Percentiles rank a stretch among this genome's conserved stretches.
Conservation (phyloP, 192 early-diverging fungal species). For the Thoreauomyces humboldtii region DNA sequence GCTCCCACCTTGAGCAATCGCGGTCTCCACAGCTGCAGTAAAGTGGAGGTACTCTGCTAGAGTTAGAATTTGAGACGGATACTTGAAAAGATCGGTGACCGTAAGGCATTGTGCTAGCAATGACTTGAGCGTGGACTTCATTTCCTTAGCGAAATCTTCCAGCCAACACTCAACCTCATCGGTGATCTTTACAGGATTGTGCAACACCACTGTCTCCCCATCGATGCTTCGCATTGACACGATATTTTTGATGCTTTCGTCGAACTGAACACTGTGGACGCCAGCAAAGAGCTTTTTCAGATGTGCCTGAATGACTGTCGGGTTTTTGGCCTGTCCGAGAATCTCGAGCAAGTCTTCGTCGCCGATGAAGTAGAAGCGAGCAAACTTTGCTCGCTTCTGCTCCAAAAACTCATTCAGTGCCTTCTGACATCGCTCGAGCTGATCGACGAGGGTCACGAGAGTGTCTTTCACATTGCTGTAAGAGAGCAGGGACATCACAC, state of each 20-base stretch:
- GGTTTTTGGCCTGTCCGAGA: conserved; percentile 58
- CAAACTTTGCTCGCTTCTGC: conserved; percentile 49
- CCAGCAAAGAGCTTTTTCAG: conserved; percentile 62
- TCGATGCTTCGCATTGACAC: conserved; percentile 53
- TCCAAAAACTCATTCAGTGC: conserved; percentile 61
- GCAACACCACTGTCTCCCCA: conserved; percentile 47
- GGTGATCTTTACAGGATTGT: conserved; percentile 45
- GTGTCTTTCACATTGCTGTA: conserved; percentile 37
- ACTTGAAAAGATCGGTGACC: conserved; percentile 47
- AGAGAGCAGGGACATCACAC: conserved; percentile 47
- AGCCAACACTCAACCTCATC: conserved; percentile 55
- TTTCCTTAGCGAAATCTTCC: conserved; percentile 50
- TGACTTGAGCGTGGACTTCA: conserved; percentile 44
- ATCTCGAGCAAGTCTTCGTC: conserved; percentile 63
- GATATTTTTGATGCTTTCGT: conserved; percentile 37
- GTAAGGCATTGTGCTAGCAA: conserved; percentile 42
- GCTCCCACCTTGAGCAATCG: conserved; percentile 32
- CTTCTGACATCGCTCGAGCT: conserved; percentile 61
- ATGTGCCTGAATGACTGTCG: conserved; percentile 56
- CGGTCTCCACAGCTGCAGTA: conserved; percentile 46
- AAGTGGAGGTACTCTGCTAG: conserved; percentile 52
- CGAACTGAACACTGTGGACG: conserved; percentile 53
- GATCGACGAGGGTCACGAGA: conserved; percentile 47
- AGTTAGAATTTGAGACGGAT: conserved; percentile 49
- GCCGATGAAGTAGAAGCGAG: conserved; percentile 59